phyloP scores from a whole-genome alignment of 2,329 filamentous ascomycete genomes.

The Colletotrichum paranaense region DNA sequence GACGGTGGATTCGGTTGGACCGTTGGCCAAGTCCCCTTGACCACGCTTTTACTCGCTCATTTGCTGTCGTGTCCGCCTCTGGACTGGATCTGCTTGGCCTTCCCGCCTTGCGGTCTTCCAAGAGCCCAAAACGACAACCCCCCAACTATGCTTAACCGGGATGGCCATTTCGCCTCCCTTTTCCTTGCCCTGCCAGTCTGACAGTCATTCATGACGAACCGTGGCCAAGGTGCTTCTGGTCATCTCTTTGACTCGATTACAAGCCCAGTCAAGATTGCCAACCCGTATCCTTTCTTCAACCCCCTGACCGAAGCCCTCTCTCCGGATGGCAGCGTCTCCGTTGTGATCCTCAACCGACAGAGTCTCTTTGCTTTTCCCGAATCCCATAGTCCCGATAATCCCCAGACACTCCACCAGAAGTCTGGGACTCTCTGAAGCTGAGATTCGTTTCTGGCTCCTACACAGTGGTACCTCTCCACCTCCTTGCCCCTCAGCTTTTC shows the following conservation, averaged over 20 bases:
- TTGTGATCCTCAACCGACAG: neutral
- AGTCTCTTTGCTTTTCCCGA: neutral
- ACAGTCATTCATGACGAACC: neutral
- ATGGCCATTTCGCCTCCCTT: constrained; percentile 33
- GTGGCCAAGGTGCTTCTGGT: neutral
- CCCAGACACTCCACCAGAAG: neutral
- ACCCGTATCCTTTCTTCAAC: neutral
- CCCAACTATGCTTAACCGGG: constrained; percentile 23
- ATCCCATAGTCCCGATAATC: constrained; percentile 4
- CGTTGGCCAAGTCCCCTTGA: too few relatives aligned
- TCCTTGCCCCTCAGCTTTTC: constrained; percentile 14
- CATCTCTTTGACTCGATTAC: constrained; percentile 14
- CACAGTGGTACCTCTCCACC: neutral
- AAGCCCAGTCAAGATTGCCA: constrained; percentile 11
- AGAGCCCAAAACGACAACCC: neutral
- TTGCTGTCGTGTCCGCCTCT: neutral
- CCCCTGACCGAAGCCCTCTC: constrained; percentile 4
- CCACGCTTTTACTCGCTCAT: neutral
- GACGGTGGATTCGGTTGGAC: constrained; percentile 29
- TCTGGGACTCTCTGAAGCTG: neutral
- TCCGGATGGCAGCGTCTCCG: constrained; percentile 5
- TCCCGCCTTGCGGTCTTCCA: neutral
- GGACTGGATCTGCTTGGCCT: constrained; percentile 23
- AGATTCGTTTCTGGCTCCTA: neutral
- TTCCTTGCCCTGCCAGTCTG: constrained; percentile 13